Conservation (phyloP, 1,284 basidiomycete genomes). For the Cryptococcus wingfieldii region DNA sequence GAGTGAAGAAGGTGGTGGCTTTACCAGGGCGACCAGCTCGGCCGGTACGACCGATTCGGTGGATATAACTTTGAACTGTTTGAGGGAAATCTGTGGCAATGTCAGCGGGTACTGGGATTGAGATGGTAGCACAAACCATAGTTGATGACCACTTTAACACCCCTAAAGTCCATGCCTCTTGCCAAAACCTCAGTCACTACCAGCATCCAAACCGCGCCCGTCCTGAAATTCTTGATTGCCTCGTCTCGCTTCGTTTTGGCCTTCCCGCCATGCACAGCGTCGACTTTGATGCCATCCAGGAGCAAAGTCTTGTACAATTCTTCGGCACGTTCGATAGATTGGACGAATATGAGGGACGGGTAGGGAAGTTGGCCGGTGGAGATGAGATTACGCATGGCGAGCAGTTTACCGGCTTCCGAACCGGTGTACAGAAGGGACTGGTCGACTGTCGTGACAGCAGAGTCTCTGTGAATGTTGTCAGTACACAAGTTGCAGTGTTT, state of each 20-base stretch:
- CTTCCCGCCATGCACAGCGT: conserved; percentile 86
- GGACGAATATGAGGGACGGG: conserved; percentile 88
- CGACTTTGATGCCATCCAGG: conserved; percentile 80
- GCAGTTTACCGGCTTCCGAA: conserved; percentile 87
- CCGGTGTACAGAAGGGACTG: conserved; percentile 89
- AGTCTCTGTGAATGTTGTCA: conserved; percentile 60
- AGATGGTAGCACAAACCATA: conserved; percentile 52
- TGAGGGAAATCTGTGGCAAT: conserved; percentile 71
- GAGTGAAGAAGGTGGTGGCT: conserved; percentile 92
- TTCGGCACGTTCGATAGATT: conserved; percentile 83
- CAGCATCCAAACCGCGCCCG: conserved; percentile 85
- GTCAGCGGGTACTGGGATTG: background rate
- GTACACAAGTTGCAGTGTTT: background rate
- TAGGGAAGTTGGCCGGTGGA: conserved; percentile 76
- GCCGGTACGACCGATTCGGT: conserved; percentile 93
- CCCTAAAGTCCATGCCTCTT: conserved; percentile 95
- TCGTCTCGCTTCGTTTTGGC: conserved; percentile 82
- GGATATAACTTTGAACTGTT: conserved; percentile 89
- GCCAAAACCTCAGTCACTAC: conserved; percentile 93
- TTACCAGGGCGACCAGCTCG: conserved; percentile 85
- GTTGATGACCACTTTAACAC: conserved; percentile 90
- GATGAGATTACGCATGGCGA: conserved; percentile 74
- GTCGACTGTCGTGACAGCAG: conserved; percentile 68
- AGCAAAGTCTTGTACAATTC: conserved; percentile 84
- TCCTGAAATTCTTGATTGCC: conserved; percentile 75